Conservation (phyloP, 305 asterid genomes). For the Fraxinus baroniana region DNA sequence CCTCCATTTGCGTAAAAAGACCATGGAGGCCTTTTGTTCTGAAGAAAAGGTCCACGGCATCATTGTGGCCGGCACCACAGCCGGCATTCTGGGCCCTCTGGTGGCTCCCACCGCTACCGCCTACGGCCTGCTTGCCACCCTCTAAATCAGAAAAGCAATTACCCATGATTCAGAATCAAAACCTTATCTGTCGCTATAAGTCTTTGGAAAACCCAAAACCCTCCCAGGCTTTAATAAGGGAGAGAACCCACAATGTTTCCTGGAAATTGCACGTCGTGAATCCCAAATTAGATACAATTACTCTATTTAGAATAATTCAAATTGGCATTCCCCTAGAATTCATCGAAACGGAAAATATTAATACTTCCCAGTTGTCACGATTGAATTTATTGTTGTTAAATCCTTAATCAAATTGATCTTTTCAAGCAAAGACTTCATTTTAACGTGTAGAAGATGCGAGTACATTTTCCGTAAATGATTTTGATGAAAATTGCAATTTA, state of each 20-base stretch:
- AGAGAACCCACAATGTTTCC: not conserved
- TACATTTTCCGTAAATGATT: not conserved
- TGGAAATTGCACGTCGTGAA: not conserved
- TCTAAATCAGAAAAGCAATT: slow-evolving; percentile 60
- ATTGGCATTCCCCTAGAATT: not conserved
- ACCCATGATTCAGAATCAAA: slow-evolving; percentile 35
- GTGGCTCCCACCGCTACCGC: slow-evolving; percentile 32
- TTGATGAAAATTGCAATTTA: not conserved
- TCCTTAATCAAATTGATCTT: not conserved
- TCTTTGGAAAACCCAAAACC: not conserved
- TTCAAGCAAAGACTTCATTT: not conserved
- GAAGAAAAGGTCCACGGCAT: slow-evolving; percentile 64
- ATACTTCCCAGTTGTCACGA: not conserved
- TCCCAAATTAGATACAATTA: not conserved
- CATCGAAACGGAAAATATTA: not conserved
- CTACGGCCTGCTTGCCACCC: slow-evolving; percentile 85
- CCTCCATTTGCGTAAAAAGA: slow-evolving; percentile 63
- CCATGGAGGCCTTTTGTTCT: slow-evolving; percentile 46
- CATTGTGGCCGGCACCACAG: slow-evolving; percentile 41
- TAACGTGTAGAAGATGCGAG: not conserved
- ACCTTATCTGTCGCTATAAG: not conserved
- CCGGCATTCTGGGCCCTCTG: slow-evolving; percentile 16
- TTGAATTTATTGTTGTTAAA: not conserved
- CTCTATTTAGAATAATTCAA: not conserved
- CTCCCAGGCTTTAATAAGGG: not conserved